Evolutionary conservation across 2,329 filamentous ascomycete genomes (phyloP), one percentile per base, ranked within the genome.

Genomic region (Alternaria postmessia): DNA sequence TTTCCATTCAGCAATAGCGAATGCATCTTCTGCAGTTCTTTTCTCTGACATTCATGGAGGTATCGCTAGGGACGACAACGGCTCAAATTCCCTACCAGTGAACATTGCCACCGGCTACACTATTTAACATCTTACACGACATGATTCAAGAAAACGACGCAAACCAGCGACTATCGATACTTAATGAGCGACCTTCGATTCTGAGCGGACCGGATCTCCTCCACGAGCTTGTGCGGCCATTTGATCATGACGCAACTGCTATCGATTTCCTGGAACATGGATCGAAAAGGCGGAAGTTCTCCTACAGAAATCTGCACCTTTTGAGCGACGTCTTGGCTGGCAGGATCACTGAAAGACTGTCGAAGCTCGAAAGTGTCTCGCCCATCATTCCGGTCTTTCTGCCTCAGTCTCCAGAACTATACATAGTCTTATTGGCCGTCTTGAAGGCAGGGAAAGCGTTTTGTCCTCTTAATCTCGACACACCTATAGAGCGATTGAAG

Each of bases 391-490:
- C 94, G 0, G 81, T 97, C 3, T 84, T 96, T 20, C 79, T 96
- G 16, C 89, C 90, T 2, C 94, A 97, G 78, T 91, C 87, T 14
- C 87, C 89, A 9, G 85, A 89, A 47, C 83, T 97, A 24, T 97
- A 97, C 77, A 84, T 95, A 57, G 84, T 91, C 1, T 86, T 92
- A 63, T 78, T 97, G 44, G 93, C 90, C 4, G 87, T 94, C 54
- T 82, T 97, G 47, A 93, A 94, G 76, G 88, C 89, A 12, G 94
- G 94, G 7, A 91, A 87, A 36, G 92, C 92, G 0, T 97, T 97
- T 70, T 97, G 93, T 66, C 93, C 94, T 0, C 81, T 97, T 57
- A 90, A 90, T 62, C 83, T 91, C 49, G 93, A 96, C 77, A 87
- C 89, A 0, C 94, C 94, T 0, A 77, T 83, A 4, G 92, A 96